Percentiles rank a stretch among this genome's conserved stretches.
Evolutionary conservation across 352 stramenopile species (phyloP).

Genomic region (Pythium graminicola): DNA sequence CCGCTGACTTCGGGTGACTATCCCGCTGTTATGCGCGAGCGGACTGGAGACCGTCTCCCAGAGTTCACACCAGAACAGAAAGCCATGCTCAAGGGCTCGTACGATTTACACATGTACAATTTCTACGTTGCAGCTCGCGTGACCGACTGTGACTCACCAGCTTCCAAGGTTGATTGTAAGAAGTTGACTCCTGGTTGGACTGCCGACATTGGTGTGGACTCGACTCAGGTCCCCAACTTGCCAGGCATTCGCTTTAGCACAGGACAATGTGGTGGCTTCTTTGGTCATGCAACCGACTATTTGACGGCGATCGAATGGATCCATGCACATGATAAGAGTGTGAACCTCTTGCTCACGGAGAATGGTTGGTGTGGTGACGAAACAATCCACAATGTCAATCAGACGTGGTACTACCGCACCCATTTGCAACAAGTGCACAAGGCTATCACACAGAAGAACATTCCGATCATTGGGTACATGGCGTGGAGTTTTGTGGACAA

Average conservation of each 20-base stretch:
- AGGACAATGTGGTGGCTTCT: slow-evolving; percentile 33
- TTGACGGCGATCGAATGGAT: slow-evolving; percentile 50
- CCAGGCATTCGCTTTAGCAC: slow-evolving; percentile 54
- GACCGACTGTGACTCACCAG: slow-evolving; percentile 36
- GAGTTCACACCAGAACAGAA: slow-evolving; percentile 77
- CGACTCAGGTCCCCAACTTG: slow-evolving; percentile 38
- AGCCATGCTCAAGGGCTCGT: slow-evolving; percentile 69
- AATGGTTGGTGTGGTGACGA: slow-evolving; percentile 67
- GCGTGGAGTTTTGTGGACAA: slow-evolving; percentile 93
- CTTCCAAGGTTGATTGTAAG: slow-evolving; percentile 29
- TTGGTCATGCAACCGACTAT: slow-evolving; percentile 44
- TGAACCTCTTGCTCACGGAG: slow-evolving; percentile 53
- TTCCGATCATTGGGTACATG: slow-evolving; percentile 88
- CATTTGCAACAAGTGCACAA: slow-evolving; percentile 56
- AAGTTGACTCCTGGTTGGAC: slow-evolving; percentile 31
- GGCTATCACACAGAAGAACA: slow-evolving; percentile 45
- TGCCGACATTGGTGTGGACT: slow-evolving; percentile 44
- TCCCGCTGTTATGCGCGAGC: slow-evolving; percentile 83
- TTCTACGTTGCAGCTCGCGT: slow-evolving; percentile 79
- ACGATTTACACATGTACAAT: slow-evolving; percentile 94
- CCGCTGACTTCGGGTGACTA: slow-evolving; percentile 90
- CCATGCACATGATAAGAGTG: slow-evolving; percentile 31
- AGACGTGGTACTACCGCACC: slow-evolving; percentile 57
- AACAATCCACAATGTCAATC: slow-evolving; percentile 46
- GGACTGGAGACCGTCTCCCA: slow-evolving; percentile 71